phyloP scores from a whole-genome alignment of 139 green algal species.

The Picochlorum sp. region DNA sequence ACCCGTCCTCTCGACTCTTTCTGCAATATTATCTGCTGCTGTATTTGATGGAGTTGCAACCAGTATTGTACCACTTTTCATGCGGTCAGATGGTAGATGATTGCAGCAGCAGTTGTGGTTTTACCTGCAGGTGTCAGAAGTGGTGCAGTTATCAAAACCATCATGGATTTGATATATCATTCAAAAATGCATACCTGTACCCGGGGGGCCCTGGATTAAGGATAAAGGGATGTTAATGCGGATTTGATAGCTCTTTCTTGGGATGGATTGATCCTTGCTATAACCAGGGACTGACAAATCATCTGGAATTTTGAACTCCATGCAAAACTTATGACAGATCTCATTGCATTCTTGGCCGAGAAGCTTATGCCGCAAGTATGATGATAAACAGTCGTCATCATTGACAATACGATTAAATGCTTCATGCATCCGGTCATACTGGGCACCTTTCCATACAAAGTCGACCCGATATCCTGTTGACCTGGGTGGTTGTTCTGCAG shows the following conservation, averaged over 20 bases:
- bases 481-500: slow-evolving; percentile 12
- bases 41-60: slow-evolving; percentile 93
- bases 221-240: slow-evolving; percentile 70
- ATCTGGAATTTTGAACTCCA: slow-evolving; percentile 42
- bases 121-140: slow-evolving; percentile 22
- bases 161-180: no score
- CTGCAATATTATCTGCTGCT: slow-evolving; percentile 93
- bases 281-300: slow-evolving; percentile 58
- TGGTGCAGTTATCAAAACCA: no score
- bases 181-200: slow-evolving; percentile 65
- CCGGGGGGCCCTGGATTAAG: slow-evolving; percentile 82
- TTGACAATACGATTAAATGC: slow-evolving; percentile 80
- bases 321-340: slow-evolving; percentile 8
- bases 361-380: slow-evolving; percentile 61
- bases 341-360: slow-evolving; percentile 70
- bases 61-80: slow-evolving; percentile 74
- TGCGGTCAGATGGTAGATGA: slow-evolving; percentile 84
- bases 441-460: slow-evolving; percentile 87
- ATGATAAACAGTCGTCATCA: slow-evolving; percentile 71
- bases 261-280: slow-evolving; percentile 90
- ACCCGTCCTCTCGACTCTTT: slow-evolving; percentile 83
- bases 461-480: slow-evolving; percentile 77
- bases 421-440: slow-evolving; percentile 84
- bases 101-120: slow-evolving; percentile 90
- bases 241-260: slow-evolving; percentile 61